These are phyloP conservation scores for Cymbopogon citratus DNA, from an alignment of 176 grass and related monocot species.

Conservation along the genomic window DNA sequence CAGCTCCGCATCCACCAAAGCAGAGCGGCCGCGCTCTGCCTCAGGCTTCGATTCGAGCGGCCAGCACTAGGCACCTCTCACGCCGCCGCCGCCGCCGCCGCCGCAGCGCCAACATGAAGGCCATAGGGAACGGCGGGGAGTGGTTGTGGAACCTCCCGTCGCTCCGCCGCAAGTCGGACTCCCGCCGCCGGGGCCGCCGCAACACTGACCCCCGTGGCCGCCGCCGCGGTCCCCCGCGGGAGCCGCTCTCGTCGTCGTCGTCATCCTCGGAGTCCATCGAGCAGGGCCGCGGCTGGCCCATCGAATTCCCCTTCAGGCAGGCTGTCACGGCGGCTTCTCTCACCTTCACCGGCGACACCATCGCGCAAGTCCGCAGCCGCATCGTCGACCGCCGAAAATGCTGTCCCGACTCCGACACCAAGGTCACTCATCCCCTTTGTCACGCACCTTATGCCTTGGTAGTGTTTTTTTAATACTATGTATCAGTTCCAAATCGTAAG, in stretches of 20 bases:
- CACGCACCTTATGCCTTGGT: background rate
- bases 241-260: slow-evolving; percentile 61
- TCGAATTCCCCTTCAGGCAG: slow-evolving; percentile 79
- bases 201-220: slow-evolving; percentile 39
- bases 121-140: slow-evolving; percentile 41
- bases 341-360: slow-evolving; percentile 79
- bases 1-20: too few species aligned
- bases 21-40: background rate
- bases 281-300: slow-evolving; percentile 32
- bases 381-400: slow-evolving; percentile 30
- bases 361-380: slow-evolving; percentile 70
- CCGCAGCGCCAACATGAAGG: slow-evolving; percentile 29
- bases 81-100: slow-evolving; percentile 4
- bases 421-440: slow-evolving; percentile 54
- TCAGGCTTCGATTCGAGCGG: background rate
- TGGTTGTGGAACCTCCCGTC: slow-evolving; percentile 58
- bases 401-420: slow-evolving; percentile 25
- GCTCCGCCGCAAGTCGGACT: slow-evolving; percentile 36
- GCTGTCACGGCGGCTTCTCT: slow-evolving; percentile 72
- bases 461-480: background rate
- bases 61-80: background rate
- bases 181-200: slow-evolving; percentile 42
- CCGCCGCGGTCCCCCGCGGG: slow-evolving; percentile 24
- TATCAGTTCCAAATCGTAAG: too few species aligned
- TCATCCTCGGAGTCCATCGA: slow-evolving; percentile 67